These are phyloP conservation scores for Penicillium psychrofluorescens DNA, from an alignment of 495 filamentous ascomycete genomes.

Conservation along the genomic window DNA sequence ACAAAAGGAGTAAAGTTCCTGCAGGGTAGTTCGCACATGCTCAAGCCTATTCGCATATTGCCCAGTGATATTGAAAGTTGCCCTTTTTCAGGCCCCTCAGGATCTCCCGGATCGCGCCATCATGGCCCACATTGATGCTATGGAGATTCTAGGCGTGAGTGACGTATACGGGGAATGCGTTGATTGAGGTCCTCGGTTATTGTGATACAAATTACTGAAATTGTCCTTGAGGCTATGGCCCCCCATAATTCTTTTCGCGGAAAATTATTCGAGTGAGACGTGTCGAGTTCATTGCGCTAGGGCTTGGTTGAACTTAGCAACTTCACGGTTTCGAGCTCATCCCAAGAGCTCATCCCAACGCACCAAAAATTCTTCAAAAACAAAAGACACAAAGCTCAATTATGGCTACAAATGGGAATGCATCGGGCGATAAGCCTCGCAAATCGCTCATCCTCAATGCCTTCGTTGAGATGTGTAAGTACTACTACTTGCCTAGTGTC, in stretches of 20 bases:
- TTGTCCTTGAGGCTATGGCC: too few species aligned
- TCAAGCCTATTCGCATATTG: neutral
- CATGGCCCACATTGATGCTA: constrained; percentile 37
- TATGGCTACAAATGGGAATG: neutral
- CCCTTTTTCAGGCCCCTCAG: neutral
- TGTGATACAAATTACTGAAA: constrained; percentile 1
- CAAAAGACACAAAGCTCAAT: constrained; percentile 1
- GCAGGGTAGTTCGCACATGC: neutral
- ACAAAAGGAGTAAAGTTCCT: neutral
- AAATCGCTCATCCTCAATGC: constrained; percentile 54
- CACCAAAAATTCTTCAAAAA: neutral
- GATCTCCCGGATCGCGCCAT: constrained; percentile 28
- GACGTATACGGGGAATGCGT: constrained; percentile 8
- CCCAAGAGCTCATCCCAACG: too few species aligned
- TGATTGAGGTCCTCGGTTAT: constrained; percentile 6
- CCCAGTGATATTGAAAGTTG: constrained; percentile 1
- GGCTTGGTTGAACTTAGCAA: too few species aligned
- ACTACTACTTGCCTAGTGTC: neutral
- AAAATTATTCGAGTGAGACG: too few species aligned
- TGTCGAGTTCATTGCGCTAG: too few species aligned
- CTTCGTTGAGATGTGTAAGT: constrained; percentile 49
- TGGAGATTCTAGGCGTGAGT: constrained; percentile 25
- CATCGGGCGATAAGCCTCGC: constrained; percentile 8
- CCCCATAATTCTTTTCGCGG: too few species aligned
- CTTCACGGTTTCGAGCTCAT: too few species aligned